Evolutionary conservation across 2,329 filamentous ascomycete species (phyloP).

Genomic region (Bimuria novae-zelandiae): DNA sequence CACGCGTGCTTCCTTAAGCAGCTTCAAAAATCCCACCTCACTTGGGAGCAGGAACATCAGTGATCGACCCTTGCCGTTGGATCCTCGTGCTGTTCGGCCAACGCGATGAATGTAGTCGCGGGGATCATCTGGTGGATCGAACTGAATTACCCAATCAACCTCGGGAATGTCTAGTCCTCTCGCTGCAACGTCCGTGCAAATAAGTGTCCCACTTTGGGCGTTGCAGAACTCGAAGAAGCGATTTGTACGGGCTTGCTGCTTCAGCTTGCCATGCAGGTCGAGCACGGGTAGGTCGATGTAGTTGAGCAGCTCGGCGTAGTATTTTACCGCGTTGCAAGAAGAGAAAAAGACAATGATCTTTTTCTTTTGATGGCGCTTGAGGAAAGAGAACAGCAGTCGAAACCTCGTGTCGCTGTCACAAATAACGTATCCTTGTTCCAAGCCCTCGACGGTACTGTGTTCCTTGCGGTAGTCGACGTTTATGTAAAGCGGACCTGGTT

Average conservation of each 20-base stretch:
- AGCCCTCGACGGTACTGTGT: slow-evolving; percentile 86
- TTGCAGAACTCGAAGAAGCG: slow-evolving; percentile 98
- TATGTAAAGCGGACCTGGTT: slow-evolving; percentile 91
- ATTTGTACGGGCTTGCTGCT: slow-evolving; percentile 98
- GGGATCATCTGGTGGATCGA: slow-evolving; percentile 78
- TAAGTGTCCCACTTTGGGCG: slow-evolving; percentile 81
- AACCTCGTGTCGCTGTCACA: slow-evolving; percentile 90
- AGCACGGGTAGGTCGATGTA: slow-evolving; percentile 94
- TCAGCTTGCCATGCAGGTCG: slow-evolving; percentile 88
- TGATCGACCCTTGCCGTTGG: slow-evolving; percentile 81
- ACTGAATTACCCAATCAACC: slow-evolving; percentile 84
- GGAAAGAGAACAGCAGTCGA: slow-evolving; percentile 88
- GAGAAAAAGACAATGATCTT: slow-evolving; percentile 96
- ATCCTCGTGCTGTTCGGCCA: slow-evolving; percentile 87
- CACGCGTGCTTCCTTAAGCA: slow-evolving; percentile 88
- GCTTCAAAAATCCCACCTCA: slow-evolving; percentile 89
- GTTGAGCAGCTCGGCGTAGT: slow-evolving; percentile 91
- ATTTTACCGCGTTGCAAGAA: slow-evolving; percentile 91
- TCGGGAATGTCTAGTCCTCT: slow-evolving; percentile 93
- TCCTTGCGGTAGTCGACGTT: slow-evolving; percentile 92
- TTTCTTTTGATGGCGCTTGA: slow-evolving; percentile 90
- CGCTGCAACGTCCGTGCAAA: slow-evolving; percentile 96
- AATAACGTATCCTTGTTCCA: slow-evolving; percentile 95
- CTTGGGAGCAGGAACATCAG: slow-evolving; percentile 91
- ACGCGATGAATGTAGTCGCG: slow-evolving; percentile 77